Evolutionary conservation across 2,329 filamentous ascomycete genomes (phyloP).

Genomic region (Apiospora arundinis): DNA sequence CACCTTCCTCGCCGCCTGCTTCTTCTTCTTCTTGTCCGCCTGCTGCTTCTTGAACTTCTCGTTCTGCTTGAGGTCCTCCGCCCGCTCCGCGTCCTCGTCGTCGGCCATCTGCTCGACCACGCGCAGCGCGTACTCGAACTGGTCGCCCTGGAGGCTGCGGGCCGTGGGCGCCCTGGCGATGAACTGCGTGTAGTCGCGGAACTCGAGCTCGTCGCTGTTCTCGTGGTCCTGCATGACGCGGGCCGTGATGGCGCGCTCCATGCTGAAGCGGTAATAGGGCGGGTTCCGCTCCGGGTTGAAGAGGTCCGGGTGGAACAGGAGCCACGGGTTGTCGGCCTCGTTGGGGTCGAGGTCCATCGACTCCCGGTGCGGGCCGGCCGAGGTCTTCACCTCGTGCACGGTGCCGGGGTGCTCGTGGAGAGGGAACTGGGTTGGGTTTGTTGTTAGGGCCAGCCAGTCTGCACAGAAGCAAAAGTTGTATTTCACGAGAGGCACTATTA

Average conservation of each 20-base stretch:
- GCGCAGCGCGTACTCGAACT: neutral
- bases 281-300: neutral
- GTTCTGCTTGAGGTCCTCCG: neutral
- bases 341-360: neutral
- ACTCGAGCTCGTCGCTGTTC: neutral
- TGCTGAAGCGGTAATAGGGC: neutral
- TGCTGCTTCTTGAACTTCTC: neutral
- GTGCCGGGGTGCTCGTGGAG: neutral
- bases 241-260: neutral
- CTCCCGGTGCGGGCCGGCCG: neutral
- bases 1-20: neutral
- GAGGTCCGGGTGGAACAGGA: neutral
- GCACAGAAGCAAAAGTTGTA: too few species aligned
- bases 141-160: neutral
- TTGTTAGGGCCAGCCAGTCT: neutral
- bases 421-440: neutral
- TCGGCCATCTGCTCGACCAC: neutral
- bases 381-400: neutral
- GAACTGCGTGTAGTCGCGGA: neutral
- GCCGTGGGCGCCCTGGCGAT: neutral
- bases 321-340: conserved; percentile 8
- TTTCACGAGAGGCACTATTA: too few species aligned
- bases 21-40: neutral
- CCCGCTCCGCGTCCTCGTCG: neutral
- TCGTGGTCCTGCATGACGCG: neutral